Evolutionary conservation across 2,329 filamentous ascomycete genomes (phyloP), one percentile per base, ranked within the genome.

Genomic region (Monilinia fructicola): DNA sequence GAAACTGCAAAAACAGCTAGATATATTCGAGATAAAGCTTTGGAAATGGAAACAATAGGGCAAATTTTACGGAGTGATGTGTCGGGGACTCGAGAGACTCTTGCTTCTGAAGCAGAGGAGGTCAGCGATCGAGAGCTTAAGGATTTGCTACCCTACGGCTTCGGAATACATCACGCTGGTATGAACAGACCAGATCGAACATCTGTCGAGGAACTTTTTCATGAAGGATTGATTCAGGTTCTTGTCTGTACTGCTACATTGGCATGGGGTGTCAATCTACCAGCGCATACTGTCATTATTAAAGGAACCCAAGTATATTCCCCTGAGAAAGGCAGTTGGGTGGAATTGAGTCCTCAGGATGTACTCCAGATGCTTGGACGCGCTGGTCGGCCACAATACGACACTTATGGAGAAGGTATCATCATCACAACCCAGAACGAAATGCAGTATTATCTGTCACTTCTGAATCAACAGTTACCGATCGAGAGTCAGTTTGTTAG

Each of bases 301-400:
- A 99, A 99, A 80, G 95, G 95, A 65, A 99, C 95, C 0, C 93
- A 97, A 76, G 90, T 99, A 26, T 99, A 99, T 80, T 98, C 95
- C 0, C 95, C 95, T 0, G 95, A 99, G 77, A 98, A 97, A 81
- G 95, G 95, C 81, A 95, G 91, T 78, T 99, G 95, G 94, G 93
- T 99, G 26, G 96, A 99, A 77, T 80, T 99, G 64, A 97, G 93
- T 75, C 95, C 95, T 16, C 95, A 99, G 77, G 95, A 99, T 79
- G 94, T 99, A 46, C 83, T 99, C 61, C 95, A 99, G 78, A 99
- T 99, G 96, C 87, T 99, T 74, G 95, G 95, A 75, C 93, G 95
- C 84, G 96, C 95, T 64, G 95, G 95, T 77, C 88, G 95, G 72
- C 95, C 95, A 38, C 96, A 99, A 75, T 99, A 92, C 76, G 95